These are phyloP conservation scores for Lactarius deliciosus DNA, from an alignment of 768 basidiomycete genomes.

Conservation along the genomic window DNA sequence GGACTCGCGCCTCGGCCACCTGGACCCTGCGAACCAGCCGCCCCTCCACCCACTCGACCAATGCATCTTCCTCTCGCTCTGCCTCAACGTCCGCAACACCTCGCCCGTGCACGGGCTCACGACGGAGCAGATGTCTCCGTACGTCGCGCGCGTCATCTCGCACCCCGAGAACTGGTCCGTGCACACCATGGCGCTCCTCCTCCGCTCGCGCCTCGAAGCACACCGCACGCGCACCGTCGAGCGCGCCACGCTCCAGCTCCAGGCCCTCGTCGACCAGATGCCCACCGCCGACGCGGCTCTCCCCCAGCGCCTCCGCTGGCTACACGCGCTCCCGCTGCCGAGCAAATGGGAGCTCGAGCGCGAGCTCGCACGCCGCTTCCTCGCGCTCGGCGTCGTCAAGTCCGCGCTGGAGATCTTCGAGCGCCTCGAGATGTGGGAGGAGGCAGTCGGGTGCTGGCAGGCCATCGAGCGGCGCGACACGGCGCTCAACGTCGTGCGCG, in stretches of 20 bases:
- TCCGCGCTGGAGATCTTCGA: conserved; percentile 94
- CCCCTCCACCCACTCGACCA: conserved; percentile 92
- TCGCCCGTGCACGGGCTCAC: conserved; percentile 90
- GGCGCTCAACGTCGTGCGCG: conserved; percentile 77
- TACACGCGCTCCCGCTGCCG: conserved; percentile 80
- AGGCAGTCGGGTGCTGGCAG: conserved; percentile 87
- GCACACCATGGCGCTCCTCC: conserved; percentile 93
- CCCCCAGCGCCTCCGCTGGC: conserved; percentile 72
- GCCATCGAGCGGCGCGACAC: conserved; percentile 76
- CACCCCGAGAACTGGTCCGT: conserved; percentile 95
- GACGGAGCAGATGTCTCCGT: conserved; percentile 88
- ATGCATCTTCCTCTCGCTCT: conserved; percentile 86
- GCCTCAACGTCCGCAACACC: conserved; percentile 86
- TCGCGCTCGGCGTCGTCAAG: conserved; percentile 82
- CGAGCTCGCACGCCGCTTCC: conserved; percentile 82
- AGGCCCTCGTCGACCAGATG: conserved; percentile 97
- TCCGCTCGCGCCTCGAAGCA: conserved; percentile 89
- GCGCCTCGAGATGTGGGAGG: conserved; percentile 98
- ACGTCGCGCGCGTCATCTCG: conserved; percentile 83
- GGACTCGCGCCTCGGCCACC: conserved; percentile 55
- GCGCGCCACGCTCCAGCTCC: conserved; percentile 87
- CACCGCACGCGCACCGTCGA: conserved; percentile 90
- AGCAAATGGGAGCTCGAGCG: conserved; percentile 92
- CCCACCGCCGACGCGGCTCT: conserved; percentile 77
- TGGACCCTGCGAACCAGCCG: conserved; percentile 84